phyloP scores from a whole-genome alignment of 805 yeast species.

The Metschnikowia bowlesiae region DNA sequence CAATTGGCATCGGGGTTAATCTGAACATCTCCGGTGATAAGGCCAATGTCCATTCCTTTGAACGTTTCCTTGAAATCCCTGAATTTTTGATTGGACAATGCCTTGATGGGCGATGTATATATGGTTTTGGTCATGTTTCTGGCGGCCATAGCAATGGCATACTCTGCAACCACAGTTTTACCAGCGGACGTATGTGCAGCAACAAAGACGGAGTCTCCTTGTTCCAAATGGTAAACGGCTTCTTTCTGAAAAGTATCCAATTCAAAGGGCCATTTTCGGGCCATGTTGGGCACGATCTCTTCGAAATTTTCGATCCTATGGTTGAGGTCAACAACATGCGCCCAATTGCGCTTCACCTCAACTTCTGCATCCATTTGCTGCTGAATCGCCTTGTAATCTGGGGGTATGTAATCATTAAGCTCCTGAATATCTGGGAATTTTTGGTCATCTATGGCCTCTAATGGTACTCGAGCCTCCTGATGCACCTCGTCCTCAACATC shows the following conservation, averaged over 20 bases:
- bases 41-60: slow-evolving; percentile 81
- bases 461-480: background rate
- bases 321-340: slow-evolving; percentile 86
- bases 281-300: slow-evolving; percentile 89
- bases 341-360: slow-evolving; percentile 67
- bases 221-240: slow-evolving; percentile 93
- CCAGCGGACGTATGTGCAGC: slow-evolving; percentile 99
- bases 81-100: slow-evolving; percentile 83
- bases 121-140: slow-evolving; percentile 96
- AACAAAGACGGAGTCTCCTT: slow-evolving; percentile 96
- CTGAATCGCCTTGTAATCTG: slow-evolving; percentile 27
- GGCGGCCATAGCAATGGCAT: slow-evolving; percentile 95
- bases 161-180: slow-evolving; percentile 96
- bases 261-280: slow-evolving; percentile 91
- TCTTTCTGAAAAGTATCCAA: slow-evolving; percentile 94
- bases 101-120: slow-evolving; percentile 93
- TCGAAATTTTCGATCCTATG: slow-evolving; percentile 79
- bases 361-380: slow-evolving; percentile 22
- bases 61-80: slow-evolving; percentile 81
- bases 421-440: slow-evolving; percentile 28
- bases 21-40: slow-evolving; percentile 96
- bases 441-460: background rate
- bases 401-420: slow-evolving; percentile 40
- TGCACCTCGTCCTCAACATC: background rate
- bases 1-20: slow-evolving; percentile 96